phyloP scores from a whole-genome alignment of 2,329 filamentous ascomycete species.

The Epichloe typhina region DNA sequence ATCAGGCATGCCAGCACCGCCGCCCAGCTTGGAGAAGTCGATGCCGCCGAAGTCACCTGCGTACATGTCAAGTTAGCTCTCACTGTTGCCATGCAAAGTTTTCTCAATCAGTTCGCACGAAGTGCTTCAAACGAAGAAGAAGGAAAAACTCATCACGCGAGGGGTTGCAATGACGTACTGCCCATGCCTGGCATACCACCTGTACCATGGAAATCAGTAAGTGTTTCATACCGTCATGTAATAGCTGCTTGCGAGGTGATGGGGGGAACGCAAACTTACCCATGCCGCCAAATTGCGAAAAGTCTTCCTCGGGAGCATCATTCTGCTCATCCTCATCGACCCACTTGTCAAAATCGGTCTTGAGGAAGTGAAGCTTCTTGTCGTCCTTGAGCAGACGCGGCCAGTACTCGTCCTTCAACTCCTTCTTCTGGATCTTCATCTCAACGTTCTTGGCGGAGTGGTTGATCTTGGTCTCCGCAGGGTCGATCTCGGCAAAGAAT shows the following conservation, averaged over 20 bases:
- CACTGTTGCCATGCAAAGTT: neutral
- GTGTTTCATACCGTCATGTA: no score
- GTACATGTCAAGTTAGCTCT: neutral
- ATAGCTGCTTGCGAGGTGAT: neutral
- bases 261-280: slow-evolving; percentile 28
- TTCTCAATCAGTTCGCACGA: neutral
- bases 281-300: slow-evolving; percentile 54
- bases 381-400: slow-evolving; percentile 81
- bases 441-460: slow-evolving; percentile 83
- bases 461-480: slow-evolving; percentile 68
- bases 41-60: slow-evolving; percentile 71
- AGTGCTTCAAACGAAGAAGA: neutral
- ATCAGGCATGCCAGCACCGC: slow-evolving; percentile 24
- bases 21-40: slow-evolving; percentile 84
- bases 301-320: slow-evolving; percentile 70
- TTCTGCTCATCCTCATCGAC: slow-evolving; percentile 98
- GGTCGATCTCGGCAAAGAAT: slow-evolving; percentile 84
- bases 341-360: slow-evolving; percentile 99
- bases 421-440: slow-evolving; percentile 93
- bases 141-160: no score
- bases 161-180: slow-evolving; percentile 22
- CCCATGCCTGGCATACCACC: slow-evolving; percentile 44
- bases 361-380: slow-evolving; percentile 87
- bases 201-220: slow-evolving; percentile 11
- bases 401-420: slow-evolving; percentile 90